These are phyloP conservation scores for Daldinia vernicosa DNA, from an alignment of 495 filamentous ascomycete species.

Conservation along the genomic window DNA sequence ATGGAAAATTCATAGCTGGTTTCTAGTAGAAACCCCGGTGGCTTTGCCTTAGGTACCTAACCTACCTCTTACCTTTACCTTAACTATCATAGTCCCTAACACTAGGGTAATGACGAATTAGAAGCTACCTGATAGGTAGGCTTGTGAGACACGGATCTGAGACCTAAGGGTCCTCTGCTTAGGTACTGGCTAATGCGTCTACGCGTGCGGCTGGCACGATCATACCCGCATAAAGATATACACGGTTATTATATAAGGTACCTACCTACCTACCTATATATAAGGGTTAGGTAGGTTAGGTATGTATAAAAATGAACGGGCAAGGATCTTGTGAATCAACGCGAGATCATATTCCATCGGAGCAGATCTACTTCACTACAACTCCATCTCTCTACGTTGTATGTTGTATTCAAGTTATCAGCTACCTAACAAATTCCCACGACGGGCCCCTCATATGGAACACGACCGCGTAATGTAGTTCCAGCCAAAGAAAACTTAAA, in stretches of 20 bases:
- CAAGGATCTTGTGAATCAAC: slow-evolving; percentile 9
- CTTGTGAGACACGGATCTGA: slow-evolving; percentile 28
- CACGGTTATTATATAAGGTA: background rate
- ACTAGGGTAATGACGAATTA: too few species aligned
- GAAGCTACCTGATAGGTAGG: background rate
- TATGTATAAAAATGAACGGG: background rate
- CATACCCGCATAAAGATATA: slow-evolving; percentile 13
- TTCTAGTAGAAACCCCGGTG: background rate
- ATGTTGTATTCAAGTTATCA: background rate
- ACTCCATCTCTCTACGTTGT: background rate
- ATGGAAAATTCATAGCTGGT: background rate
- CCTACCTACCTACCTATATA: too few species aligned
- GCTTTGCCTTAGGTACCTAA: background rate
- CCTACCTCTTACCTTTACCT: background rate
- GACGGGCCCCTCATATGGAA: background rate
- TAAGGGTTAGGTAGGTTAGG: background rate
- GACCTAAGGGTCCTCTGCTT: slow-evolving; percentile 27
- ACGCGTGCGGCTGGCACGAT: slow-evolving; percentile 28
- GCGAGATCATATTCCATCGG: slow-evolving; percentile 14
- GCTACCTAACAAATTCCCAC: background rate
- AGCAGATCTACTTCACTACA: background rate
- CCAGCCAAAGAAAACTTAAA: background rate
- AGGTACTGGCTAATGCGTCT: slow-evolving; percentile 5
- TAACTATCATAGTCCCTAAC: background rate
- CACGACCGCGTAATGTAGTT: background rate